Percentiles rank a stretch among this genome's conserved stretches.
phyloP scores from a whole-genome alignment of 345 rosid genomes.

The Eucalyptus globulus region DNA sequence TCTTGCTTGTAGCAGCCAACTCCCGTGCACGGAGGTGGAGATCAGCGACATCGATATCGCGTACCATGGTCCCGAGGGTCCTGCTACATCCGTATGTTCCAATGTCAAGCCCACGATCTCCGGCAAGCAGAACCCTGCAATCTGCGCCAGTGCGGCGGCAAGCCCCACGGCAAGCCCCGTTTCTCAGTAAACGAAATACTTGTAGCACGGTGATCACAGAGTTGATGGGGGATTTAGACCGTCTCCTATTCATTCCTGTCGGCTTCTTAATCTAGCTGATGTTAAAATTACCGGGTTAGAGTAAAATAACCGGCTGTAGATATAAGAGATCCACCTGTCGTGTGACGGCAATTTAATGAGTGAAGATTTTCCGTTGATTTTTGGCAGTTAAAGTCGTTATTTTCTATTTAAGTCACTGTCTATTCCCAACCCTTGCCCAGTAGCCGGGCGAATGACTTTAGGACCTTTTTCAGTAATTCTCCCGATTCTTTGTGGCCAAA shows the following conservation, averaged over 20 bases:
- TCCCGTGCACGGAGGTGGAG: slow-evolving; percentile 5
- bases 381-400: background rate
- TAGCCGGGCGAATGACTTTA: too few species aligned
- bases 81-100: background rate
- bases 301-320: background rate
- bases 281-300: background rate
- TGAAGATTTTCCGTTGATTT: background rate
- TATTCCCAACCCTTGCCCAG: too few species aligned
- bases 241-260: background rate
- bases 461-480: too few species aligned
- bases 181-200: background rate
- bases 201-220: background rate
- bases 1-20: slow-evolving; percentile 26
- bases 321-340: background rate
- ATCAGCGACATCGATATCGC: background rate
- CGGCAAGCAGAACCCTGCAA: slow-evolving; percentile 1
- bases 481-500: too few species aligned
- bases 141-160: background rate
- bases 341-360: background rate
- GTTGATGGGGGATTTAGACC: background rate
- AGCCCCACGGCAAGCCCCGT: background rate
- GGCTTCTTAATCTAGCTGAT: background rate
- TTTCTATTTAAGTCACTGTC: background rate
- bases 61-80: background rate
- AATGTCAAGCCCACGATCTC: background rate